Evolutionary conservation across 1,284 basidiomycete species (phyloP), one percentile per base, ranked within the genome.

Genomic region (Testicularia cyperi): DNA sequence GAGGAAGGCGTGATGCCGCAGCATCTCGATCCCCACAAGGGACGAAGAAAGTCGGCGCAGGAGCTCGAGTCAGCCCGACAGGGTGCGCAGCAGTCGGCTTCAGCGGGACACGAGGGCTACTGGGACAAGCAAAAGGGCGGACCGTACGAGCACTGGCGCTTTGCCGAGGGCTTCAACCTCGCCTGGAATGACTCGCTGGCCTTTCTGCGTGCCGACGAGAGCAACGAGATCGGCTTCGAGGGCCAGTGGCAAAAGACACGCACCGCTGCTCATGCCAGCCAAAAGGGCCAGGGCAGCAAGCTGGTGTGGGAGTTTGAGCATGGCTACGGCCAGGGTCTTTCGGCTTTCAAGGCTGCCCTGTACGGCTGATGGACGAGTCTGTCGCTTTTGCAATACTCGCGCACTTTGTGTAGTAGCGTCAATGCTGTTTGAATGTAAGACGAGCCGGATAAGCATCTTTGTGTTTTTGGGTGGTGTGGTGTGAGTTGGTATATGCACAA

Each of bases 151-250:
- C 85, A 87, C 51, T 82, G 81, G 78, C 80, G 85, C 12, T 89
- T 88, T 68, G 79, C 78, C 20, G 80, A 82, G 2, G 88, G 86
- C 2, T 89, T 86, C 70, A 53, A 78, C 2, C 75, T 79, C 44
- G 88, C 87, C 0, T 90, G 87, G 87, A 81, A 84, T 37, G 87
- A 88, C 64, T 83, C 84, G 0, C 80, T 83, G 65, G 56, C 77
- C 34, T 87, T 87, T 77, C 77, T 81, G 47, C 49, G 58, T 22
- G 38, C 55, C 1, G 48, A 52, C 22, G 56, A 77, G 20, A 73
- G 80, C 43, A 77, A 80, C 34, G 83, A 86, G 74, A 77, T 88
- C 18, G 86, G 85, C 21, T 86, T 86, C 72, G 78, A 80, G 45
- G 80, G 80, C 9, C 80, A 81, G 31, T 86, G 85, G 85, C 77